phyloP scores from a whole-genome alignment of 352 stramenopile genomes.

The Aphanomyces euteiches region DNA sequence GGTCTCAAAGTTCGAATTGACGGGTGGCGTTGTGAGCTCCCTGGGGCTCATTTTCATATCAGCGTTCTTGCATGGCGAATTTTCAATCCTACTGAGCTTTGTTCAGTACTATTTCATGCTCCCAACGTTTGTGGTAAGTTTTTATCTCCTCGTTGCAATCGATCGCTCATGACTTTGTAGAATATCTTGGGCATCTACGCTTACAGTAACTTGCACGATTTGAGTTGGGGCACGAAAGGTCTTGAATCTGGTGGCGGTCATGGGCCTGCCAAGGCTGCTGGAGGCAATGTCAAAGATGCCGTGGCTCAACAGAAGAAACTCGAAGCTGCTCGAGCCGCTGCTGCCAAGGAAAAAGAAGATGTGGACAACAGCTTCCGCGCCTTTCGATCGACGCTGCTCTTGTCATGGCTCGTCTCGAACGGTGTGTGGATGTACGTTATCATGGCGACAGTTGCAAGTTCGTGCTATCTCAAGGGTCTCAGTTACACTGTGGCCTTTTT shows the following conservation, averaged over 20 bases:
- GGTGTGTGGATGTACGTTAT: conserved; percentile 46
- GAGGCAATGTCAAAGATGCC: conserved; percentile 46
- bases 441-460: conserved; percentile 44
- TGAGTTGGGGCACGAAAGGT: conserved; percentile 42
- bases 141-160: neutral
- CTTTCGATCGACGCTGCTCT: conserved; percentile 45
- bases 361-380: conserved; percentile 50
- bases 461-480: conserved; percentile 47
- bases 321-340: conserved; percentile 40
- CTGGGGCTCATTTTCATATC: conserved; percentile 36
- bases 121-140: conserved; percentile 39
- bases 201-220: conserved; percentile 43
- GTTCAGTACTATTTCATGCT: conserved; percentile 50
- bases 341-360: conserved; percentile 42
- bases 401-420: conserved; percentile 54
- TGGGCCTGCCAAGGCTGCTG: conserved; percentile 30
- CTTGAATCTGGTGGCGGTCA: conserved; percentile 36
- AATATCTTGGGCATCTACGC: conserved; percentile 45
- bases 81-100: conserved; percentile 38
- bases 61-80: conserved; percentile 43
- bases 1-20: conserved; percentile 22
- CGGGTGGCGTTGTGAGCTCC: conserved; percentile 27
- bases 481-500: conserved; percentile 47
- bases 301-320: conserved; percentile 48
- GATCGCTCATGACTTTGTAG: neutral